Conservation (phyloP, 2,329 filamentous ascomycete genomes). For the Cladosporium oxysporum region DNA sequence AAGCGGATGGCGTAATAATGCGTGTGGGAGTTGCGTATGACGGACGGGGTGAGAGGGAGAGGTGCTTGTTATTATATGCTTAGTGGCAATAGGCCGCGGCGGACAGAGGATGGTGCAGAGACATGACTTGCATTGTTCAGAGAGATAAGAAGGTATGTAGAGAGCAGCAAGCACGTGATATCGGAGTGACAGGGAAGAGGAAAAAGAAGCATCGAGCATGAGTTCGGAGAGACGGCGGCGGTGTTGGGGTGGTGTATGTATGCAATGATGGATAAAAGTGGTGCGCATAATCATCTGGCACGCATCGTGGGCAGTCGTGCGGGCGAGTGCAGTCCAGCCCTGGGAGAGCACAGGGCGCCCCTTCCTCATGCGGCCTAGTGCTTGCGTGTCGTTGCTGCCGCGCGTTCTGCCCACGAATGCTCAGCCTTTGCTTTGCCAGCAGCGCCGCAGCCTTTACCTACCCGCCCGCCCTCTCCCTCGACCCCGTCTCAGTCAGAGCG, state of each 20-base stretch:
- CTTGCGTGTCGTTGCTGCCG: not conserved
- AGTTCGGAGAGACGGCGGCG: not conserved
- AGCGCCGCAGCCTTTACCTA: not conserved
- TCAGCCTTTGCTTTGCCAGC: not conserved
- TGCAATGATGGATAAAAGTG: not conserved
- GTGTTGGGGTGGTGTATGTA: not conserved
- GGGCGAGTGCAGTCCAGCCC: not conserved
- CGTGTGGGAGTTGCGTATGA: not conserved
- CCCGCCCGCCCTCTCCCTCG: not conserved
- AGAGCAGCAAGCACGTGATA: not conserved
- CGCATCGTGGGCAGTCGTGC: not conserved
- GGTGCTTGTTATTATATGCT: not conserved
- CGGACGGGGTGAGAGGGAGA: not conserved
- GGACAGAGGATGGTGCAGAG: not conserved
- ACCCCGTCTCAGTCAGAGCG: not conserved
- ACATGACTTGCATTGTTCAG: not conserved
- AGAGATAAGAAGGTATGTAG: not conserved
- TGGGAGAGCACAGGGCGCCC: not conserved
- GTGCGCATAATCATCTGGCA: not conserved
- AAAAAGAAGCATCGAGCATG: not conserved
- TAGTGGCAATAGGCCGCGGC: not conserved
- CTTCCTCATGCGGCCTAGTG: not conserved
- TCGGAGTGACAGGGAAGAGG: not conserved
- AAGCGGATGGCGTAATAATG: slow-evolving; percentile 7
- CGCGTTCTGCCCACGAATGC: not conserved